A percentile compares a stretch with the other conserved stretches of the same genome.
Evolutionary conservation across 1,284 basidiomycete species (phyloP).

Genomic region (Garcileccinum viscosum): DNA sequence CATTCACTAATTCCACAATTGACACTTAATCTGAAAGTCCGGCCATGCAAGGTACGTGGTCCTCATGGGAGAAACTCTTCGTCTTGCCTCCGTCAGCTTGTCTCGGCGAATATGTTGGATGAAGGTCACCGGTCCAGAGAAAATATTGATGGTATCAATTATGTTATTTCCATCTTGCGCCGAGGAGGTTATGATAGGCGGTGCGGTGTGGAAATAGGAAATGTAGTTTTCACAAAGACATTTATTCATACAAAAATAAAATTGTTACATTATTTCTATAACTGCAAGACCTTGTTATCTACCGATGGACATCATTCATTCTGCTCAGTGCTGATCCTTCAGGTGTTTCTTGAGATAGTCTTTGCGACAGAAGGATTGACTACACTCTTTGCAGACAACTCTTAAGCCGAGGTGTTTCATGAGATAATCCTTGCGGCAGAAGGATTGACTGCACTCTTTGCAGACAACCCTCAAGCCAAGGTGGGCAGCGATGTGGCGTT

Average conservation of each 20-base stretch:
- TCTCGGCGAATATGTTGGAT: background rate
- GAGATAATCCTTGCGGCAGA: background rate
- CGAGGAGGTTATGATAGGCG: background rate
- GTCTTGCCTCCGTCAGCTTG: conserved; percentile 6
- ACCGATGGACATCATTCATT: background rate
- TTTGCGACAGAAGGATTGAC: background rate
- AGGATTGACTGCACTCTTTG: background rate
- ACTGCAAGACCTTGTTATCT: background rate
- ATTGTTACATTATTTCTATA: background rate
- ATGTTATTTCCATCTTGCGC: background rate
- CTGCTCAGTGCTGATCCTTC: background rate
- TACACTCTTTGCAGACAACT: background rate
- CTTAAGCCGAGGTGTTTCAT: background rate
- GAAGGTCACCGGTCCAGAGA: background rate
- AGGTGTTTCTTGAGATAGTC: background rate
- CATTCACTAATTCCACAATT: background rate
- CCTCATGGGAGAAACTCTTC: background rate
- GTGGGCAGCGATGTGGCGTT: background rate
- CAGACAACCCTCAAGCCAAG: background rate
- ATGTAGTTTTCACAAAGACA: background rate
- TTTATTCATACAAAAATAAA: no score
- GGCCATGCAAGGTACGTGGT: background rate
- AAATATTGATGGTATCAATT: background rate
- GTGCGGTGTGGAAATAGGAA: background rate
- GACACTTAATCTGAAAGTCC: background rate